phyloP scores from a whole-genome alignment of 225 moss, liverwort and hornwort species.

The Polytrichum commune region DNA sequence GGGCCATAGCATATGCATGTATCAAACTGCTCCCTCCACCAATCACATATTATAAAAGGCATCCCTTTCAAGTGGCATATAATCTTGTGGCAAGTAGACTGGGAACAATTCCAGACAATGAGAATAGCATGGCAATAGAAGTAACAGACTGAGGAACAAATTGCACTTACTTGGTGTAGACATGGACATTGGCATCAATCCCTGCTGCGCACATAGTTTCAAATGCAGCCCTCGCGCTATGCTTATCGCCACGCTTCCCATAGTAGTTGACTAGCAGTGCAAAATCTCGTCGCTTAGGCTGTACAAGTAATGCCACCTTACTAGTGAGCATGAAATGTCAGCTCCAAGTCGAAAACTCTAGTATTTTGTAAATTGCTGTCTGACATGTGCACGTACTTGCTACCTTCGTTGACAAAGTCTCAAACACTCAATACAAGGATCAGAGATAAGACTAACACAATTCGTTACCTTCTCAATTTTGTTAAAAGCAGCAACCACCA shows the following conservation, averaged over 20 bases:
- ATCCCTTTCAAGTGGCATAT: not conserved
- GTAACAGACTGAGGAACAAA: not conserved
- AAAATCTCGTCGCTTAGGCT: slow-evolving; percentile 76
- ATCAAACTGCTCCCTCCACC: slow-evolving; percentile 47
- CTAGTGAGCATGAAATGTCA: not conserved
- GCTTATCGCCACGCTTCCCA: slow-evolving; percentile 78
- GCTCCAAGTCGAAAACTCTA: not conserved
- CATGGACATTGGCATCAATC: slow-evolving; percentile 69
- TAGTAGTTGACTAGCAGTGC: slow-evolving; percentile 64
- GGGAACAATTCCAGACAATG: too few species aligned
- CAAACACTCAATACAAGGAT: too few species aligned
- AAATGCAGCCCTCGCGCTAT: slow-evolving; percentile 66
- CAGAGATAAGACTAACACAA: too few species aligned
- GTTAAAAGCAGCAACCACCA: slow-evolving; percentile 45
- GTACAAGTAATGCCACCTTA: slow-evolving; percentile 9
- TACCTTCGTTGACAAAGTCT: not conserved
- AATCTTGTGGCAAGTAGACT: not conserved
- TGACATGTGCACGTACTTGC: not conserved
- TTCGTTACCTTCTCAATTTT: slow-evolving; percentile 59
- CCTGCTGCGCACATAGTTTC: slow-evolving; percentile 74
- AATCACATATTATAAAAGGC: slow-evolving; percentile 4
- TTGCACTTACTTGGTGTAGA: slow-evolving; percentile 64
- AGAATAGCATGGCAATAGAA: too few species aligned
- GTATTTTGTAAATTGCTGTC: too few species aligned
- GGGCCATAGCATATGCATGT: slow-evolving; percentile 68